Base-by-base conservation (phyloP, 306 rosid species). In the Cucurbita argyrosperma region DNA sequence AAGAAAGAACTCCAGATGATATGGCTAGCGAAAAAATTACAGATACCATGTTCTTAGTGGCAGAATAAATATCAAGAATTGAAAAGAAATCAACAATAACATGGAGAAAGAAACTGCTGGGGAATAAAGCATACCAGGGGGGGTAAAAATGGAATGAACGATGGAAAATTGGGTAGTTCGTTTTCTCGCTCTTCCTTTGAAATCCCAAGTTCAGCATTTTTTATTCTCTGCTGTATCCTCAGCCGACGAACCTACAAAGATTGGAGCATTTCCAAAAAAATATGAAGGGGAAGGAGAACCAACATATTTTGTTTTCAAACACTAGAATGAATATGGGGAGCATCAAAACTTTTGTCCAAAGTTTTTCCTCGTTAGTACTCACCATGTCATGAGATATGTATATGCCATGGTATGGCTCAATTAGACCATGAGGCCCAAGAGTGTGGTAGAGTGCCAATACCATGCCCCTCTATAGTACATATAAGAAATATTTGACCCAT, bases 131-230 rank as follows among this genome's bases (percentile, higher is more conserved):
- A 82, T 77, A 94, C 98, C 87, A 90, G 76, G 60, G 97, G 98
- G 80, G 98, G 98, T 90, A 94, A 88, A 83, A 94, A 94, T 13
- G 98, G 98, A 76, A 94, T 94, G 82, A 91, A 94, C 4, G 98
- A 94, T 71, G 96, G 98, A 73, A 94, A 90, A 75, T 87, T 79
- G 15, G 97, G 98, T 81, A 94, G 94, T 81, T 94, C 98, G 65
- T 84, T 87, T 77, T 94, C 98, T 79, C 59, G 92, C 84, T 85
- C 89, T 63, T 89, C 97, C 38, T 58, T 75, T 15, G 59, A 71
- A 76, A 80, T 77, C 67, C 97, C 97, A 61, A 89, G 87, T 80
- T 89, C 97, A 23, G 89, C 88, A 56, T 43, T 90, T 83, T 89
- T 93, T 57, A 93, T 84, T 74, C 98, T 87, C 76, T 93, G 97